Evolutionary conservation across 805 yeast species (phyloP).

Genomic region (Kodamaea jinghongensis): DNA sequence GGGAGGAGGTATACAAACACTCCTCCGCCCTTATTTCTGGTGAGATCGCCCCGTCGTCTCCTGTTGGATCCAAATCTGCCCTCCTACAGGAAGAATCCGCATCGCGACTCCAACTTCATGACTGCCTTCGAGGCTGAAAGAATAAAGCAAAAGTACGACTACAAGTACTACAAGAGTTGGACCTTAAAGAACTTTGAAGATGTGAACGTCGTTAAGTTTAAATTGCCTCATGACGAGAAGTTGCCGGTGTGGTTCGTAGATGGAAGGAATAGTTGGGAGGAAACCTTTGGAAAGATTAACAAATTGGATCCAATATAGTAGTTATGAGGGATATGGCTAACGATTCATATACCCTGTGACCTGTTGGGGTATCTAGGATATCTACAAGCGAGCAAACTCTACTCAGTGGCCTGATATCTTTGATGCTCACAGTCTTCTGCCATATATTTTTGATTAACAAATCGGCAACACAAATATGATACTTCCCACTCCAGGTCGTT

Average conservation of each 20-base stretch:
- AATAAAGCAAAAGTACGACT: slow-evolving; percentile 26
- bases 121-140: slow-evolving; percentile 6
- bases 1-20: neutral
- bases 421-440: too few species aligned
- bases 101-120: neutral
- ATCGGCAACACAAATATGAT: too few species aligned
- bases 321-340: too few species aligned
- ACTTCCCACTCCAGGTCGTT: too few species aligned
- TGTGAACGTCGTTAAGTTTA: slow-evolving; percentile 41
- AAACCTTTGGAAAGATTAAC: slow-evolving; percentile 21
- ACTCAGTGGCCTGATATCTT: too few species aligned
- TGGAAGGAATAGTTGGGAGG: slow-evolving; percentile 69
- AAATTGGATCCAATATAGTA: neutral
- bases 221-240: slow-evolving; percentile 58
- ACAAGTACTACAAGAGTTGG: slow-evolving; percentile 36
- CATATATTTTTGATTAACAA: too few species aligned
- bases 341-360: too few species aligned
- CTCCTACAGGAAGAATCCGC: neutral
- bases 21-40: slow-evolving; percentile 4
- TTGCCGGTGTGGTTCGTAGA: slow-evolving; percentile 75
- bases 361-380: too few species aligned
- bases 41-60: slow-evolving; percentile 5
- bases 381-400: too few species aligned
- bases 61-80: slow-evolving; percentile 10
- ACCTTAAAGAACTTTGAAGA: slow-evolving; percentile 34